A percentile compares a stretch with the other conserved stretches of the same genome.
These are phyloP conservation scores for Sinapis alba DNA, from an alignment of 441 rosid genomes.

Conservation along the genomic window DNA sequence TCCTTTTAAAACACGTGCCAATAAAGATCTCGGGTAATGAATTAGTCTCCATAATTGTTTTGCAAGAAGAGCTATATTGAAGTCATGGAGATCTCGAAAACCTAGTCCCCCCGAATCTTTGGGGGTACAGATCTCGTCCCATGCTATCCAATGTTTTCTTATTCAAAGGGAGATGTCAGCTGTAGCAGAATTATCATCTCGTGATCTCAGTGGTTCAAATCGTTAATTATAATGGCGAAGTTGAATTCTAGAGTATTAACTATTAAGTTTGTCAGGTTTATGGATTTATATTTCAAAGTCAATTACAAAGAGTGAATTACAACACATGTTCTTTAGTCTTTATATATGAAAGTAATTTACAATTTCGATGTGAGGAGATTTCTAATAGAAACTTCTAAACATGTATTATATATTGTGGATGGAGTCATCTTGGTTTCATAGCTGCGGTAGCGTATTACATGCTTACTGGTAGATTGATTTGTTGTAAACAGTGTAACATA, in stretches of 20 bases:
- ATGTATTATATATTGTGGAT: not conserved
- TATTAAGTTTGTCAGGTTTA: not conserved
- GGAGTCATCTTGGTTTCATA: not conserved
- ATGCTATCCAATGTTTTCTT: no score
- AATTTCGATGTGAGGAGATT: not conserved
- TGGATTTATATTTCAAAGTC: not conserved
- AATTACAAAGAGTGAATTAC: not conserved
- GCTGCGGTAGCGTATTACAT: not conserved
- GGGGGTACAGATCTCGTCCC: no score
- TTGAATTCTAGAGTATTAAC: slow-evolving; percentile 3
- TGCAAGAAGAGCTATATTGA: no score
- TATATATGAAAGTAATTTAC: not conserved
- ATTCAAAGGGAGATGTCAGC: not conserved
- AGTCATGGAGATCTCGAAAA: no score
- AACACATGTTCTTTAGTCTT: not conserved
- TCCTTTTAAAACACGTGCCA: no score
- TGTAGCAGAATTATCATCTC: not conserved
- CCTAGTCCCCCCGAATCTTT: no score
- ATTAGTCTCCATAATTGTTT: no score
- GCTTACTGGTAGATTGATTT: not conserved
- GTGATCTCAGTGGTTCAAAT: not conserved
- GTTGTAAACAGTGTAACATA: not conserved
- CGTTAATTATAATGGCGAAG: not conserved
- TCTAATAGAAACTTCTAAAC: not conserved
- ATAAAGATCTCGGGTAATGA: no score